Evolutionary conservation across 768 basidiomycete species (phyloP), one percentile per base, ranked within the genome.

Genomic region (Termitomyces sp.): DNA sequence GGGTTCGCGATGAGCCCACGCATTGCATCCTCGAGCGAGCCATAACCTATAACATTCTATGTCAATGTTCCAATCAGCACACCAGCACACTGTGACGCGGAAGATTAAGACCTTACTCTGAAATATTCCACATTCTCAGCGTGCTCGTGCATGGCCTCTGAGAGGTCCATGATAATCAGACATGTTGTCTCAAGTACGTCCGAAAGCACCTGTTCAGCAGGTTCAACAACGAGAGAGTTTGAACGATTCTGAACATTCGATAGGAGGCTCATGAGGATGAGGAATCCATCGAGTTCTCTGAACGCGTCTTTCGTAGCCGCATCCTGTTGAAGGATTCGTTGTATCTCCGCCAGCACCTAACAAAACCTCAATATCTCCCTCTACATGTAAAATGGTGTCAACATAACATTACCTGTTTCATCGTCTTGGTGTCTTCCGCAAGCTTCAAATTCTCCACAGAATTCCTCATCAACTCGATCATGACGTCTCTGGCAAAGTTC

Each of bases 201-300:
- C 27, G 62, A 61, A 37, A 74, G 61, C 25, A 69, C 63, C 54
- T 70, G 68, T 37, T 75, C 74, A 57, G 76, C 74, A 5, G 72
- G 71, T 45, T 73, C 74, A 3, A 70, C 66, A 1, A 74, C 67
- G 2, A 70, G 63, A 9, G 59, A 65, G 19, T 68, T 61, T 32
- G 68, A 60, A 34, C 67, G 62, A 25, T 73, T 72, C 52, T 78
- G 68, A 0, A 88, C 69, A 0, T 81, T 82, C 1, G 89, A 87
- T 4, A 94, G 73, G 30, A 88, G 77, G 62, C 82, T 88, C 71
- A 91, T 83, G 32, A 91, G 72, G 10, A 83, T 79, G 19, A 92
- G 73, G 66, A 91, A 92, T 0, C 91, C 91, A 59, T 93, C 91
- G 64, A 88, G 74, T 64, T 91, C 88, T 5, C 91, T 78, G 68